Evolutionary conservation across 2,329 filamentous ascomycete genomes (phyloP).

Genomic region (Penicillium sclerotigenum): DNA sequence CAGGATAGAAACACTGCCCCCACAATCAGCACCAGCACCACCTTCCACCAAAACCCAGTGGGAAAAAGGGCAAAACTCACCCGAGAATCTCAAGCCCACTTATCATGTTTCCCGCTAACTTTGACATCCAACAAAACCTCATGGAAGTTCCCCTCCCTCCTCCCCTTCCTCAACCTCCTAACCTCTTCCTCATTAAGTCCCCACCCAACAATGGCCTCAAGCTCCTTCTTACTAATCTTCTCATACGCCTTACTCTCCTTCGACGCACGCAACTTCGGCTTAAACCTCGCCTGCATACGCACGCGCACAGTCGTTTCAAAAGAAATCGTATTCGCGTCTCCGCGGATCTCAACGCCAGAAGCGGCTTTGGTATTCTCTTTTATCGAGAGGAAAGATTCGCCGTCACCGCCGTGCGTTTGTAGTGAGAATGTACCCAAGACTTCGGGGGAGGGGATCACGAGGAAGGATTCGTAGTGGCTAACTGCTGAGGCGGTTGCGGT

Average conservation of each 20-base stretch:
- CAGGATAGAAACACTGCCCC: not conserved
- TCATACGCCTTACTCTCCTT: conserved; percentile 81
- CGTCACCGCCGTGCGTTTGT: conserved; percentile 58
- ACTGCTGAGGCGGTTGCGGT: conserved; percentile 77
- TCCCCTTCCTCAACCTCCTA: conserved; percentile 73
- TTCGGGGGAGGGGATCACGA: conserved; percentile 59
- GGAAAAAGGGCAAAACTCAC: not conserved
- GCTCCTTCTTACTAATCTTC: conserved; percentile 80
- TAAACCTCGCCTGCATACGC: conserved; percentile 93
- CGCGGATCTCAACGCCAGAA: conserved; percentile 63
- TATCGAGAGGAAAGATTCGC: conserved; percentile 66
- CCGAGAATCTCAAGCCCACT: conserved; percentile 52
- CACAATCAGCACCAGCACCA: not conserved
- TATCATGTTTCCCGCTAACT: conserved; percentile 90
- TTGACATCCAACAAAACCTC: conserved; percentile 82
- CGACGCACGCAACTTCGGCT: conserved; percentile 72
- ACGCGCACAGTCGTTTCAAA: conserved; percentile 73
- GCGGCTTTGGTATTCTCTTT: conserved; percentile 52
- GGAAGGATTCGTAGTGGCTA: conserved; percentile 77
- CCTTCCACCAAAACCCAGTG: no score
- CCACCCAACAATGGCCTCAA: conserved; percentile 77
- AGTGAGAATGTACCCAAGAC: conserved; percentile 70
- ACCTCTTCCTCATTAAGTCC: conserved; percentile 82
- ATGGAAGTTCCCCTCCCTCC: conserved; percentile 84
- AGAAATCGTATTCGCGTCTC: conserved; percentile 65